A percentile compares a stretch with the other conserved stretches of the same genome.
phyloP scores from a whole-genome alignment of 2,329 filamentous ascomycete species.

The Penicillium frequentans region DNA sequence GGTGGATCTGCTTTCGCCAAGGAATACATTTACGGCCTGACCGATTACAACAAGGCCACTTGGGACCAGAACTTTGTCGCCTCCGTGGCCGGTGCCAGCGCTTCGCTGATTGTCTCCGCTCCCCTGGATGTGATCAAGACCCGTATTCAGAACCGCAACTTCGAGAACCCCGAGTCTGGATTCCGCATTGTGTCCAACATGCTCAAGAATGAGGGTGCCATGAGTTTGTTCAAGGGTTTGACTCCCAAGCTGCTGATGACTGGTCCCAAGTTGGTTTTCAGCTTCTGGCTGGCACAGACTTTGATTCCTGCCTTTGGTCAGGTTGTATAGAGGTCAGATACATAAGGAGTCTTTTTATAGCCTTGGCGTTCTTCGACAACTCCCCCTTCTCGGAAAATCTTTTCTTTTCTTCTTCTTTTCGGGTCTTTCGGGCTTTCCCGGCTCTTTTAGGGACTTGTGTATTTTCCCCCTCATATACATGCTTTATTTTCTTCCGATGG shows the following conservation, averaged over 20 bases:
- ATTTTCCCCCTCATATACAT: conserved; percentile 19
- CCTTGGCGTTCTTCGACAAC: conserved; percentile 22
- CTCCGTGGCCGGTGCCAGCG: conserved; percentile 90
- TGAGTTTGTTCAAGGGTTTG: conserved; percentile 95
- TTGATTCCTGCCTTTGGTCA: conserved; percentile 90
- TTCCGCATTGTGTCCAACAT: conserved; percentile 91
- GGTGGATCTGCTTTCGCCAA: conserved; percentile 97
- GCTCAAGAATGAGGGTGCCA: conserved; percentile 82
- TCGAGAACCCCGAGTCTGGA: conserved; percentile 93
- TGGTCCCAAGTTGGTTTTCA: conserved; percentile 97
- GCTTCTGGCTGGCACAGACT: conserved; percentile 98
- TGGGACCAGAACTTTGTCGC: conserved; percentile 98
- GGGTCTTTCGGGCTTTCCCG: conserved; percentile 4
- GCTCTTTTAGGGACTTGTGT: conserved; percentile 13
- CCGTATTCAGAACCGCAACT: conserved; percentile 96
- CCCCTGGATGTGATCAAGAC: conserved; percentile 98
- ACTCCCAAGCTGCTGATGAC: conserved; percentile 99
- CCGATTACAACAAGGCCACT: conserved; percentile 90
- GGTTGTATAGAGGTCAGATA: conserved; percentile 50
- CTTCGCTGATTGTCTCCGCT: conserved; percentile 93
- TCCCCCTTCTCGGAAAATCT: conserved; percentile 7
- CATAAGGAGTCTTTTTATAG: conserved; percentile 19
- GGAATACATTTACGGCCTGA: conserved; percentile 86
- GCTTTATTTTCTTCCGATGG: conserved; percentile 18
- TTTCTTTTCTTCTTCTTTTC: conserved; percentile 6